These are phyloP conservation scores for Microsporum ferrugineum DNA, from an alignment of 2,329 filamentous ascomycete genomes.

Conservation along the genomic window DNA sequence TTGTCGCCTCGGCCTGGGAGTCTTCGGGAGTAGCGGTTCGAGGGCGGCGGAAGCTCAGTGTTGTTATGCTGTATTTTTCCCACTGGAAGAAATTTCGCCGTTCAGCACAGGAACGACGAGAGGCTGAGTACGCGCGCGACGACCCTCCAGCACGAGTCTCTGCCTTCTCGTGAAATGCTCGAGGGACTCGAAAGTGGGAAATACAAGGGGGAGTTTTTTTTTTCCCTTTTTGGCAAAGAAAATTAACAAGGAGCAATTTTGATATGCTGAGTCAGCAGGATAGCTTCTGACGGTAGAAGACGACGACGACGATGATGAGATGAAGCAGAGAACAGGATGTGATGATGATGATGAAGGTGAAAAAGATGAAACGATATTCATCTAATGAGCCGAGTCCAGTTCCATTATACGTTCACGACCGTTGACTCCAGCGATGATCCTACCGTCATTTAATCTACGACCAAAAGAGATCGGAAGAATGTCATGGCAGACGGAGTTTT, in stretches of 20 bases:
- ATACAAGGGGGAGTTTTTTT: no score
- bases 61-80: not conserved
- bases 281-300: not conserved
- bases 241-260: not conserved
- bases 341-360: not conserved
- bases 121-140: not conserved
- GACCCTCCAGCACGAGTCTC: not conserved
- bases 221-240: not conserved
- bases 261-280: constrained; percentile 1
- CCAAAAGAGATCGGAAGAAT: not conserved
- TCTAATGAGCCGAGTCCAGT: not conserved
- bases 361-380: not conserved
- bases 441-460: not conserved
- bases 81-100: not conserved
- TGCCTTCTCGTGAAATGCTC: not conserved
- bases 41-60: not conserved
- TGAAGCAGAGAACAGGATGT: not conserved
- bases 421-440: not conserved
- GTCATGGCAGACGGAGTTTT: not conserved
- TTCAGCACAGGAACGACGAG: not conserved
- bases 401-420: not conserved
- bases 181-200: not conserved
- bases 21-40: not conserved
- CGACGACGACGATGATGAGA: not conserved
- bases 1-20: not conserved